Conservation (phyloP, 2,329 filamentous ascomycete species). For the Neopestalotiopsis clavispora region DNA sequence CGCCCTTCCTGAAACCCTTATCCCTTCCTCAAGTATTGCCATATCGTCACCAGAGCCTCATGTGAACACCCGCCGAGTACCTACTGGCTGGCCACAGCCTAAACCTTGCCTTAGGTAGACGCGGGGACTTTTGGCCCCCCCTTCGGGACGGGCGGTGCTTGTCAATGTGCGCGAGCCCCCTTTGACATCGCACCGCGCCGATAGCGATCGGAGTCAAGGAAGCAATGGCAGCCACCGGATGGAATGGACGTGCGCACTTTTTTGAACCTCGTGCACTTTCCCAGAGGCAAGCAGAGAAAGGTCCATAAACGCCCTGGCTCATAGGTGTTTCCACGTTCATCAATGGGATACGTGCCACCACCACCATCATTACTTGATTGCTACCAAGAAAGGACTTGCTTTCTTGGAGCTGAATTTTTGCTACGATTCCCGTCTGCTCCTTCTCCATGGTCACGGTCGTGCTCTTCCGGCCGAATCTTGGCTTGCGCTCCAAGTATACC, state of each 20-base stretch:
- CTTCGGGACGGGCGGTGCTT: not conserved
- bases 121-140: constrained; percentile 1
- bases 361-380: not conserved
- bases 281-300: not conserved
- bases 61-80: not conserved
- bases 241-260: not conserved
- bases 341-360: not conserved
- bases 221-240: not conserved
- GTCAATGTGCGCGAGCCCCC: not conserved
- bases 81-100: not conserved
- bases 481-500: not conserved
- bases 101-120: not conserved
- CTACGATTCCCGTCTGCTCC: not conserved
- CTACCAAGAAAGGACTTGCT: not conserved
- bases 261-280: not conserved
- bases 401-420: not conserved
- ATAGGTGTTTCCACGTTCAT: not conserved
- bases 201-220: not conserved
- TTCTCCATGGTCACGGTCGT: not conserved
- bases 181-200: not conserved
- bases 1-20: not conserved
- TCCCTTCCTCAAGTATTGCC: not conserved
- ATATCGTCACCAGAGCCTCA: not conserved
- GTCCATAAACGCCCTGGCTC: not conserved
- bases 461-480: not conserved